Evolutionary conservation across 352 stramenopile genomes (phyloP).

Genomic region (Phytophthora sp.): DNA sequence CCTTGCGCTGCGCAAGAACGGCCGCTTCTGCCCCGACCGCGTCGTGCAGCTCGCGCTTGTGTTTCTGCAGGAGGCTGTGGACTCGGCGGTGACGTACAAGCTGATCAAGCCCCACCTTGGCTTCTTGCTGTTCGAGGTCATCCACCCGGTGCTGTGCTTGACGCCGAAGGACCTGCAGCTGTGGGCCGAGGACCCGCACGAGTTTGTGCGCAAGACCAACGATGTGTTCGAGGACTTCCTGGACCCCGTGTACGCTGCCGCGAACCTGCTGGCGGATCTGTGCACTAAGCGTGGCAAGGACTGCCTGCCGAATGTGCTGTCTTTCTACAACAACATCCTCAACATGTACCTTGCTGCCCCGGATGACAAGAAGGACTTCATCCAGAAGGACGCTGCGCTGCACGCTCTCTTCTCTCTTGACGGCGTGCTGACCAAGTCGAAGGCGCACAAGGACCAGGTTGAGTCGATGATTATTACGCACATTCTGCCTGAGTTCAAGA

Average conservation of each 20-base stretch:
- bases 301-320: slow-evolving; percentile 92
- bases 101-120: slow-evolving; percentile 97
- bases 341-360: slow-evolving; percentile 83
- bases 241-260: slow-evolving; percentile 93
- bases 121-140: slow-evolving; percentile 97
- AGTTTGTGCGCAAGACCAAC: slow-evolving; percentile 98
- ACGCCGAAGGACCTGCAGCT: slow-evolving; percentile 94
- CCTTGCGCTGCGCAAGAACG: slow-evolving; percentile 92
- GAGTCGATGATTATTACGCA: slow-evolving; percentile 94
- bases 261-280: slow-evolving; percentile 94
- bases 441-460: slow-evolving; percentile 93
- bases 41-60: slow-evolving; percentile 95
- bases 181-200: slow-evolving; percentile 96
- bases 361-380: slow-evolving; percentile 90
- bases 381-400: slow-evolving; percentile 96
- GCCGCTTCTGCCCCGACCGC: slow-evolving; percentile 96
- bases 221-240: slow-evolving; percentile 98
- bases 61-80: slow-evolving; percentile 94
- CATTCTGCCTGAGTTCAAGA: slow-evolving; percentile 97
- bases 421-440: slow-evolving; percentile 93
- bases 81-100: slow-evolving; percentile 97
- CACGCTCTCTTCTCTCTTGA: slow-evolving; percentile 94
- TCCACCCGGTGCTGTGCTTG: slow-evolving; percentile 95
- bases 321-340: slow-evolving; percentile 93
- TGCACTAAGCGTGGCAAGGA: slow-evolving; percentile 96